These are phyloP conservation scores for Ceratobasidium sp. DNA, from an alignment of 1,284 basidiomycete genomes.

Conservation along the genomic window DNA sequence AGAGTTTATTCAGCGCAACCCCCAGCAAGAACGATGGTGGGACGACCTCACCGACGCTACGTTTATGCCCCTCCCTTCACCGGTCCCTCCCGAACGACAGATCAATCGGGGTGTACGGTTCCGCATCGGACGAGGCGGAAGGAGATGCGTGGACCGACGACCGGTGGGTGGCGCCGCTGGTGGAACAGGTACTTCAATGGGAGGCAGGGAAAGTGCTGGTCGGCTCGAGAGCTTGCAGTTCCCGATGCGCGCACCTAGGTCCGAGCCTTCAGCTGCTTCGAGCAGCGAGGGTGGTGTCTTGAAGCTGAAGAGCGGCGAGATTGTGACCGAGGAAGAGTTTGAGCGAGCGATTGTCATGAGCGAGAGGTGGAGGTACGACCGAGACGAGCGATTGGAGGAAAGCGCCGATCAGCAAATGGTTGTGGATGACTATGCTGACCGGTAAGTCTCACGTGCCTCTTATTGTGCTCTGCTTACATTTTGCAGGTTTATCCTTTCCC, in stretches of 20 bases:
- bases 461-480: slow-evolving; percentile 5
- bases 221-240: slow-evolving; percentile 31
- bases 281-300: slow-evolving; percentile 39
- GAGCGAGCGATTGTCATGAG: slow-evolving; percentile 54
- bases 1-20: slow-evolving; percentile 41
- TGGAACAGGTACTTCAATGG: slow-evolving; percentile 3
- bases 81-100: slow-evolving; percentile 48
- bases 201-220: slow-evolving; percentile 8
- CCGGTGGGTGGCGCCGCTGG: slow-evolving; percentile 21
- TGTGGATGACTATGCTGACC: slow-evolving; percentile 70
- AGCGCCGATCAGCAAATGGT: slow-evolving; percentile 62
- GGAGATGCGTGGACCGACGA: slow-evolving; percentile 78
- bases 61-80: slow-evolving; percentile 34
- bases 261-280: slow-evolving; percentile 21
- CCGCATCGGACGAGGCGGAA: slow-evolving; percentile 81
- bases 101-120: slow-evolving; percentile 67
- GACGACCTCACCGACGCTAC: slow-evolving; percentile 43
- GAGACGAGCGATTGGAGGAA: slow-evolving; percentile 65
- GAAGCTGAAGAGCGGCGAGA: slow-evolving; percentile 44
- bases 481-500: slow-evolving; percentile 25
- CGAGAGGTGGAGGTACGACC: slow-evolving; percentile 74
- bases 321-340: slow-evolving; percentile 50
- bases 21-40: slow-evolving; percentile 24
- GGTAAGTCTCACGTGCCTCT: slow-evolving; percentile 52
- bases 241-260: slow-evolving; percentile 37